These are phyloP conservation scores for Fusarium multiceps DNA, from an alignment of 2,329 filamentous ascomycete genomes.

Conservation along the genomic window DNA sequence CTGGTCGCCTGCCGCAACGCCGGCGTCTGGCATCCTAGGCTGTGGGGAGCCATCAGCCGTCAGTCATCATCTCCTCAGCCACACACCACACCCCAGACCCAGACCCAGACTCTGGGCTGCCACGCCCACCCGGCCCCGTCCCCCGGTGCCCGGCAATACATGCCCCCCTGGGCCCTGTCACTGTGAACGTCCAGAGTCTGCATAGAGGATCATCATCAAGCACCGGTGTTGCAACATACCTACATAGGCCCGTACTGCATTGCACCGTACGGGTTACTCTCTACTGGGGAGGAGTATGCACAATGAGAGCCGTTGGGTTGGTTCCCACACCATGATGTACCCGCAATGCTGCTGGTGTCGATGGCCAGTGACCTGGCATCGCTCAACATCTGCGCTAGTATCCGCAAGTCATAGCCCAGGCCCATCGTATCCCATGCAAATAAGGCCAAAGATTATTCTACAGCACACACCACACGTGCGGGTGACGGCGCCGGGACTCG, in stretches of 20 bases:
- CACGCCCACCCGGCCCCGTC: constrained; percentile 42
- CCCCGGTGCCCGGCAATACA: constrained; percentile 42
- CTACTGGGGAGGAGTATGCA: neutral
- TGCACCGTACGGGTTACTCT: neutral
- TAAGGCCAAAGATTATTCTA: constrained; percentile 44
- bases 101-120: constrained; percentile 11
- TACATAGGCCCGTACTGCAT: neutral
- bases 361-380: constrained; percentile 43
- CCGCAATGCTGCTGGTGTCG: constrained; percentile 43
- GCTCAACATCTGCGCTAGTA: constrained; percentile 43
- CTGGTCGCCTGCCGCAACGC: constrained; percentile 31
- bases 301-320: constrained; percentile 41
- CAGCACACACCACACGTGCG: constrained; percentile 42
- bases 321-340: constrained; percentile 41
- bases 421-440: constrained; percentile 40
- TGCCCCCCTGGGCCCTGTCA: constrained; percentile 28
- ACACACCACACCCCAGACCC: constrained; percentile 23
- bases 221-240: constrained; percentile 14
- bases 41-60: constrained; percentile 37
- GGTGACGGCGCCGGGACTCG: constrained; percentile 42
- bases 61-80: constrained; percentile 31
- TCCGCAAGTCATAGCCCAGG: constrained; percentile 46
- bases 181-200: constrained; percentile 35
- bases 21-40: constrained; percentile 32
- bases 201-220: constrained; percentile 41